phyloP scores from a whole-genome alignment of 2,329 filamentous ascomycete species.

The Bretziella fagacearum region DNA sequence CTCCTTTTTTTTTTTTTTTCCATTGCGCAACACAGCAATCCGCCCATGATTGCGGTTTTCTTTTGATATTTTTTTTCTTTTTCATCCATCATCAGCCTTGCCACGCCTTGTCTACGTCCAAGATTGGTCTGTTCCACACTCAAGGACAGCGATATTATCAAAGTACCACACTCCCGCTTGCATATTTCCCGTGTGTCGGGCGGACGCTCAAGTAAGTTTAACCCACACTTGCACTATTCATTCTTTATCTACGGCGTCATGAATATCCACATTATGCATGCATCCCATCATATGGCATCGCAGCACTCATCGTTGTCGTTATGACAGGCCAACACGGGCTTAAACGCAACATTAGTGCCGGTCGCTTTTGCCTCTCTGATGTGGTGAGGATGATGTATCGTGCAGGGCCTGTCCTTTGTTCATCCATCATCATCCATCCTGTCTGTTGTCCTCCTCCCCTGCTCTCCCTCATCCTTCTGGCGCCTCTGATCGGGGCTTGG shows the following conservation, averaged over 20 bases:
- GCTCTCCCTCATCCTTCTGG: constrained; percentile 10
- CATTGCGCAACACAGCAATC: too few species aligned
- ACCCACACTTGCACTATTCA: too few species aligned
- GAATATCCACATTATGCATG: neutral
- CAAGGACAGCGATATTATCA: too few species aligned
- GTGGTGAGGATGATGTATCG: neutral
- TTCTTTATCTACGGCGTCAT: neutral
- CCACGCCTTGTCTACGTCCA: too few species aligned
- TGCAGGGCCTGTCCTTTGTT: neutral
- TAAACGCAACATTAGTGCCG: neutral
- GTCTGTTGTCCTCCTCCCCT: constrained; percentile 6
- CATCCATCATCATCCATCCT: constrained; percentile 1
- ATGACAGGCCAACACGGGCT: neutral
- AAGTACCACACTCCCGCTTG: too few species aligned
- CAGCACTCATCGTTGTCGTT: neutral
- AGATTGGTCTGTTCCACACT: too few species aligned
- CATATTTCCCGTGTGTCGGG: too few species aligned
- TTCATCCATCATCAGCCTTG: too few species aligned
- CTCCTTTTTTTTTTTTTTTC: too few species aligned
- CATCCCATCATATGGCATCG: neutral
- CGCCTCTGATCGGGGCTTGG: constrained; percentile 1
- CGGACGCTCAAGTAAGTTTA: too few species aligned
- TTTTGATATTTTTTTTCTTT: too few species aligned
- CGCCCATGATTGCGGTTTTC: too few species aligned
- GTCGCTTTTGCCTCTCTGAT: neutral